Percentiles rank a stretch among this genome's conserved stretches.
Evolutionary conservation across 192 early-diverging fungal genomes (phyloP).

Genomic region (Chytriomyces hyalinus): DNA sequence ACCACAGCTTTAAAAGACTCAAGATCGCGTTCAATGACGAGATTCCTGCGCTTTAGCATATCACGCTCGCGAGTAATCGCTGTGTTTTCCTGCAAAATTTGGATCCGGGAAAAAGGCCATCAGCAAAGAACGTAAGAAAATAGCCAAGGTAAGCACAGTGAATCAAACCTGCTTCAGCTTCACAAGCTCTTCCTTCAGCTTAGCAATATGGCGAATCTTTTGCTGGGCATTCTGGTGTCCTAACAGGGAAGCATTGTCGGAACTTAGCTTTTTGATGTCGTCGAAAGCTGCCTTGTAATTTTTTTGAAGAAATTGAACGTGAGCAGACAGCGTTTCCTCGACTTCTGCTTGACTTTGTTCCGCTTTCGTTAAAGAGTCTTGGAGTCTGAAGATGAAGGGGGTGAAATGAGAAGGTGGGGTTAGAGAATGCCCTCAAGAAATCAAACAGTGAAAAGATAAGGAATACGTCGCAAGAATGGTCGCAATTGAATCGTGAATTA

Average conservation of each 20-base stretch:
- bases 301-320: slow-evolving; percentile 14
- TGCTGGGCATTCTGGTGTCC: slow-evolving; percentile 54
- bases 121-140: background rate
- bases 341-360: slow-evolving; percentile 12
- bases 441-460: background rate
- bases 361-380: background rate
- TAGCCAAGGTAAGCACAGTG: slow-evolving; percentile 1
- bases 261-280: slow-evolving; percentile 47
- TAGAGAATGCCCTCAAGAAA: background rate
- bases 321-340: slow-evolving; percentile 15
- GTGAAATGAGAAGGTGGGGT: background rate
- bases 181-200: slow-evolving; percentile 52
- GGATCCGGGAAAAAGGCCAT: background rate
- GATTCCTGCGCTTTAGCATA: slow-evolving; percentile 8
- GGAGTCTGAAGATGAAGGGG: slow-evolving; percentile 2
- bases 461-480: background rate
- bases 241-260: slow-evolving; percentile 52
- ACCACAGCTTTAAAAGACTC: slow-evolving; percentile 24
- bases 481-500: slow-evolving; percentile 2
- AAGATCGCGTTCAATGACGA: slow-evolving; percentile 26
- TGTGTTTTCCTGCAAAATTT: slow-evolving; percentile 16
- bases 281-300: slow-evolving; percentile 26
- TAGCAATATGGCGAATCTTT: slow-evolving; percentile 54
- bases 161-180: slow-evolving; percentile 46
- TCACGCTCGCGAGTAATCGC: slow-evolving; percentile 20